Base-by-base conservation (phyloP, 2,329 filamentous ascomycete species). In the Aspergillus sclerotialis region DNA sequence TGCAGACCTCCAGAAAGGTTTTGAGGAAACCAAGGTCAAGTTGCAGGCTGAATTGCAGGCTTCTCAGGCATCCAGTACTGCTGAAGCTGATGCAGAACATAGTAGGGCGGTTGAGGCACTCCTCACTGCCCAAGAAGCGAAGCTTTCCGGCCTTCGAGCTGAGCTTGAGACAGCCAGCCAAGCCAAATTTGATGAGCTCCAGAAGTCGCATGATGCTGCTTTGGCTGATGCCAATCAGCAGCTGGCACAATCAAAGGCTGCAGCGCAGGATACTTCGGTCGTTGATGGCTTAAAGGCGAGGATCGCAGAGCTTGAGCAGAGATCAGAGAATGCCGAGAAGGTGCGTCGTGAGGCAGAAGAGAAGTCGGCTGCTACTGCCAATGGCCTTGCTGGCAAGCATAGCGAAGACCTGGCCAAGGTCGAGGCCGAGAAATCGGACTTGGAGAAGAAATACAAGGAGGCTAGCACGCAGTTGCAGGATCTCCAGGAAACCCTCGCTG, bases 401-500 rank as follows among this genome's bases (percentile, higher is more conserved):
- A 61, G 65, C 30, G 64, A 67, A 29, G 69, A 72, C 31, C 63
- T 72, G 39, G 59, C 65, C 33, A 65, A 64, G 46, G 49, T 63
- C 28, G 42, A 58, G 26, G 41, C 54, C 23, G 65, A 70, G 33
- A 64, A 66, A 29, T 59, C 58, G 32, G 58, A 69, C 26, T 65
- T 73, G 35, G 69, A 72, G 30, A 35, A 53, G 40, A 56, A 59
- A 21, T 23, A 23, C 19, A 6, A 23, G 19, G 19, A 6, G 10
- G 19, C 19, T 42, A 36, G 49, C 52, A 39, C 60, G 49, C 78
- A 81, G 38, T 69, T 93, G 30, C 85, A 93, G 36, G 84, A 88
- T 18, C 92, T 94, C 57, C 87, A 89, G 37, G 73, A 83, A 49
- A 85, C 87, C 21, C 68, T 93, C 40, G 82, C 82, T 17, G 80